Evolutionary conservation across 75 land plant genomes (phyloP).

Genomic region (Larix kaempferi): DNA sequence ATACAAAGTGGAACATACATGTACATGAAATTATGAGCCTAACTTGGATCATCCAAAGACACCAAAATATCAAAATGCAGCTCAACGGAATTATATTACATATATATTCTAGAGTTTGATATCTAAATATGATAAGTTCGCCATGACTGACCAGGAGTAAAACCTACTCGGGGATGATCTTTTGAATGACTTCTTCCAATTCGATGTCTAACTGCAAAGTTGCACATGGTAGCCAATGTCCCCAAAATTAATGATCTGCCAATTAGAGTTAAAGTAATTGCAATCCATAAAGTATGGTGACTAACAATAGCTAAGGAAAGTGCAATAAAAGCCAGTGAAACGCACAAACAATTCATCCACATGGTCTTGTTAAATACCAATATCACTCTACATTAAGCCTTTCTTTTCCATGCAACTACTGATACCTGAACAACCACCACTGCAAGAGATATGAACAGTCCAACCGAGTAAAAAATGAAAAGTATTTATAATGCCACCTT

Average conservation of each 20-base stretch:
- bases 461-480: slow-evolving; percentile 54
- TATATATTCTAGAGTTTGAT: slow-evolving; percentile 45
- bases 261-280: slow-evolving; percentile 35
- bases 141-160: slow-evolving; percentile 23
- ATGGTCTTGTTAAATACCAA: slow-evolving; percentile 74
- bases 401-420: slow-evolving; percentile 49
- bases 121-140: slow-evolving; percentile 45
- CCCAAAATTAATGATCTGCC: slow-evolving; percentile 51
- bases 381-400: slow-evolving; percentile 54
- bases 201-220: slow-evolving; percentile 34
- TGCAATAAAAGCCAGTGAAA: slow-evolving; percentile 57
- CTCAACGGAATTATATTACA: slow-evolving; percentile 31
- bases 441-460: slow-evolving; percentile 69
- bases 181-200: slow-evolving; percentile 22
- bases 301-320: slow-evolving; percentile 59
- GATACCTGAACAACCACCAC: slow-evolving; percentile 77
- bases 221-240: slow-evolving; percentile 61
- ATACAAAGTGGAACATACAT: background rate
- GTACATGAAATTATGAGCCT: background rate
- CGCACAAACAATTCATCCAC: slow-evolving; percentile 67
- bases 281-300: slow-evolving; percentile 42
- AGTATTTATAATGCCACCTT: slow-evolving; percentile 49
- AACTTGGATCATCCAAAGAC: background rate
- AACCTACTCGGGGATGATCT: slow-evolving; percentile 33
- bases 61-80: background rate